A percentile compares a stretch with the other conserved stretches of the same genome.
phyloP scores from a whole-genome alignment of 2,329 filamentous ascomycete species.

The Aspergillus sp. region DNA sequence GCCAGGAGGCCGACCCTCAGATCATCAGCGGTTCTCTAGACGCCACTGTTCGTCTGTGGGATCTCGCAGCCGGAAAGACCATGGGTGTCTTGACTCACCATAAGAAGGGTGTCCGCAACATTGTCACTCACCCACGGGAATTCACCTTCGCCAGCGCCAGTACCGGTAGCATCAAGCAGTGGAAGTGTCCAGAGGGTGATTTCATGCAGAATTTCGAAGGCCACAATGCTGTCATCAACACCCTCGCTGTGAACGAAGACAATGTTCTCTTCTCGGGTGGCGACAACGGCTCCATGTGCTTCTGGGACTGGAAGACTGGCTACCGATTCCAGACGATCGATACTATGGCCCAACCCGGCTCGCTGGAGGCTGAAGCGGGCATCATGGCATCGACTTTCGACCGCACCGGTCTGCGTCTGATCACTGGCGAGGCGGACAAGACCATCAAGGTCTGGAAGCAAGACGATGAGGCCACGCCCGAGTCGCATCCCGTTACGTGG shows the following conservation, averaged over 20 bases:
- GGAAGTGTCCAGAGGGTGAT: slow-evolving; percentile 95
- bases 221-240: slow-evolving; percentile 95
- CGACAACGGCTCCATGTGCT: slow-evolving; percentile 93
- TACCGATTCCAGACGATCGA: slow-evolving; percentile 88
- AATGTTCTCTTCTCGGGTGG: slow-evolving; percentile 93
- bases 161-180: slow-evolving; percentile 95
- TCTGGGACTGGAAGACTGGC: slow-evolving; percentile 99
- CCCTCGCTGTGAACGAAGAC: slow-evolving; percentile 86
- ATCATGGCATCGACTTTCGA: slow-evolving; percentile 95
- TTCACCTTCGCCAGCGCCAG: slow-evolving; percentile 95
- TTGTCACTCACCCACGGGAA: slow-evolving; percentile 83
- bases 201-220: slow-evolving; percentile 99
- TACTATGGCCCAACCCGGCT: slow-evolving; percentile 89
- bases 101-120: slow-evolving; percentile 90
- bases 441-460: slow-evolving; percentile 98
- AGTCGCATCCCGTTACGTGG: slow-evolving; percentile 91
- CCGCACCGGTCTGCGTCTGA: slow-evolving; percentile 79
- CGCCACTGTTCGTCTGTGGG: slow-evolving; percentile 88
- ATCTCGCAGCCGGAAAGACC: slow-evolving; percentile 91
- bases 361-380: slow-evolving; percentile 88
- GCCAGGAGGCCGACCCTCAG: slow-evolving; percentile 94
- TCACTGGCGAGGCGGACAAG: slow-evolving; percentile 95
- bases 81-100: slow-evolving; percentile 97
- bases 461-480: slow-evolving; percentile 84
- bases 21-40: slow-evolving; percentile 93